These are phyloP conservation scores for Parathielavia hyrcaniae DNA, from an alignment of 495 filamentous ascomycete genomes.

Conservation along the genomic window DNA sequence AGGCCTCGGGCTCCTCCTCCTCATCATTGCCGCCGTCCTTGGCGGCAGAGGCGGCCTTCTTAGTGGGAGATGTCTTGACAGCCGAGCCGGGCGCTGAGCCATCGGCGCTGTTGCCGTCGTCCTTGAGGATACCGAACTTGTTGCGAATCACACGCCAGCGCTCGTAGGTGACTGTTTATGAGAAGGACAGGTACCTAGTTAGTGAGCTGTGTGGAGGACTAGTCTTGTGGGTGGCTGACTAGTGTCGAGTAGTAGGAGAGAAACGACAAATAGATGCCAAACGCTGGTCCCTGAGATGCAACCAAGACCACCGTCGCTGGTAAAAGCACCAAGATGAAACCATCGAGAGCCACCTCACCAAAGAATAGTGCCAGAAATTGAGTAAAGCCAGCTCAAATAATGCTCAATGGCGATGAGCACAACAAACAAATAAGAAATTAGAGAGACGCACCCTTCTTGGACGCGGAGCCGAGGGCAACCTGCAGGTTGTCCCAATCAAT, in stretches of 20 bases:
- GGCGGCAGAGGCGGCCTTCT: not conserved
- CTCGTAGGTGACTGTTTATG: slow-evolving; percentile 5
- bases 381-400: not conserved
- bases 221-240: not conserved
- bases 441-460: slow-evolving; percentile 10
- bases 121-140: slow-evolving; percentile 1
- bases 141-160: slow-evolving; percentile 16
- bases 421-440: not conserved
- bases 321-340: too few species aligned
- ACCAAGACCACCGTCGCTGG: too few species aligned
- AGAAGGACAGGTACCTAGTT: not conserved
- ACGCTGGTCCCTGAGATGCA: too few species aligned
- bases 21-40: not conserved
- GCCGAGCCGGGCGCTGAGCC: not conserved
- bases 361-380: not conserved
- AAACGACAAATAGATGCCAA: not conserved
- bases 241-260: not conserved
- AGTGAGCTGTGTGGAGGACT: not conserved
- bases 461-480: not conserved
- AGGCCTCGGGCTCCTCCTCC: not conserved
- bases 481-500: slow-evolving; percentile 10
- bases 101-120: not conserved
- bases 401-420: not conserved
- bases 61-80: not conserved
- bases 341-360: not conserved